A percentile compares a stretch with the other conserved stretches of the same genome.
Evolutionary conservation across 352 stramenopile species (phyloP).

Genomic region (Pythium pectinolyticum): DNA sequence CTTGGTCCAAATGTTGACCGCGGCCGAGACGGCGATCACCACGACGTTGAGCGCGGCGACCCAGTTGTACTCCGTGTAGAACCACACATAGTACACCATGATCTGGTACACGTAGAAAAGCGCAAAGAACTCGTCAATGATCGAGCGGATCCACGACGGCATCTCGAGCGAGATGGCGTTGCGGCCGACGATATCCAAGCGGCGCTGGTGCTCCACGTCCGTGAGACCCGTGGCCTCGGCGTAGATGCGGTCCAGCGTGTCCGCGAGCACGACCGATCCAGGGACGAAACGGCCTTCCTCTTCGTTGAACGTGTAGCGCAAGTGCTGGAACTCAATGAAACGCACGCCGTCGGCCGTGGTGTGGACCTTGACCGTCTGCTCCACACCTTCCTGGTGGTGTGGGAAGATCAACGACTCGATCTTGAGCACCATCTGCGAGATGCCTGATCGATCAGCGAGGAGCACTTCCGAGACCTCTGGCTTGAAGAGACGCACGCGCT

Average conservation of each 20-base stretch:
- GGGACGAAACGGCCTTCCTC: slow-evolving; percentile 28
- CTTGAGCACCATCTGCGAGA: slow-evolving; percentile 28
- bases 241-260: slow-evolving; percentile 26
- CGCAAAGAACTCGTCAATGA: slow-evolving; percentile 35
- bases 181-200: slow-evolving; percentile 28
- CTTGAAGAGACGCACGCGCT: slow-evolving; percentile 32
- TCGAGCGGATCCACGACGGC: slow-evolving; percentile 25
- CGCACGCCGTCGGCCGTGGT: slow-evolving; percentile 24
- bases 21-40: slow-evolving; percentile 29
- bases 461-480: slow-evolving; percentile 27
- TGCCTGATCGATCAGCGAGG: slow-evolving; percentile 26
- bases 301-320: slow-evolving; percentile 34
- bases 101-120: slow-evolving; percentile 40
- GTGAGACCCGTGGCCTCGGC: slow-evolving; percentile 26
- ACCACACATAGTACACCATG: slow-evolving; percentile 36
- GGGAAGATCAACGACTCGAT: slow-evolving; percentile 30
- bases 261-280: slow-evolving; percentile 24
- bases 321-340: slow-evolving; percentile 35
- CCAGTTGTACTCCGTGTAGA: slow-evolving; percentile 34
- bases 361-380: slow-evolving; percentile 31
- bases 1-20: slow-evolving; percentile 38
- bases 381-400: slow-evolving; percentile 20
- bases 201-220: slow-evolving; percentile 22
- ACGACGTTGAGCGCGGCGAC: slow-evolving; percentile 29
- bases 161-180: slow-evolving; percentile 36